Base-by-base conservation (phyloP, 495 filamentous ascomycete species). In the Haplographium delicatum region DNA sequence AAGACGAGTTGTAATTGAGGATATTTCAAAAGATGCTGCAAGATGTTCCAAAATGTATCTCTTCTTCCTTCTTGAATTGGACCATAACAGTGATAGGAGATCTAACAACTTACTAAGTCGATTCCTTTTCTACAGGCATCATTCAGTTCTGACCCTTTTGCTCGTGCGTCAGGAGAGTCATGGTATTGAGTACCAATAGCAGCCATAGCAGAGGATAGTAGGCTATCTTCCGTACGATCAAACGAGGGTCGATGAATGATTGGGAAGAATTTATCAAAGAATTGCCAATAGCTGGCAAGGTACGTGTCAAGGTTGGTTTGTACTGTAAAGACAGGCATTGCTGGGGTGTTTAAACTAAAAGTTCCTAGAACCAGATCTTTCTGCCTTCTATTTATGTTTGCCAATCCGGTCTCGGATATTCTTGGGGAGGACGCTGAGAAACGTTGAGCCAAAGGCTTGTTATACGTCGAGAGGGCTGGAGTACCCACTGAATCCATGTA, bases 401-500 rank as follows among this genome's bases (percentile, higher is more conserved):
- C 53, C 44, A 50, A 35, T 46, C 47, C 20, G 31, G 39, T 18
- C 20, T 50, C 41, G 53, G 27, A 44, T 44, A 53, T 22, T 52
- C 33, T 28, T 50, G 53, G 16, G 15, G 59, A 19, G 31, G 53
- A 45, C 24, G 53, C 59, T 53, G 59, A 34, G 45, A 53, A 54
- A 41, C 50, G 19, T 53, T 53, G 59, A 56, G 55, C 44, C 41
- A 58, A 45, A 38, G 55, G 53, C 30, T 56, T 62, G 34, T 16
- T 52, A 51, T 59, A 53, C 30, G 56, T 50, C 47, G 59, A 39
- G 23, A 57, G 55, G 49, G 51, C 42, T 53, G 59, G 59, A 58
- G 52, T 56, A 58, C 55, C 59, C 55, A 62, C 59, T 53, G 55
- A 56, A 59, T 59, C 55, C 52, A 62, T 55, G 22, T 48, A 49